Base-by-base conservation (phyloP, 2,329 filamentous ascomycete genomes). In the Ophiosphaerella narmari region DNA sequence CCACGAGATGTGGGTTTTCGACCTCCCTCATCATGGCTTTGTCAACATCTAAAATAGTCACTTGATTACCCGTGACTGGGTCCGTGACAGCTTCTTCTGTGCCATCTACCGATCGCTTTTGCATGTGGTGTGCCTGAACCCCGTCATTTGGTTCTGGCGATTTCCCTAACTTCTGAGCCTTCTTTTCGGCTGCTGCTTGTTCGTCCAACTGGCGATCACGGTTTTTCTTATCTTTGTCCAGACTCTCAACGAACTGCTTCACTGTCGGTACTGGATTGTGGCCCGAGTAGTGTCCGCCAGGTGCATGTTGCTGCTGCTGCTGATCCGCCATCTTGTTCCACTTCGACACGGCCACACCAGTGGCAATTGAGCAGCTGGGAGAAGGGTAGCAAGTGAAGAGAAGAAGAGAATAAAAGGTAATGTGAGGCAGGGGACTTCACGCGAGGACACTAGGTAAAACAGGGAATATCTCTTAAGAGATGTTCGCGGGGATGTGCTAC, bases 211-310 rank as follows among this genome's bases (percentile, higher is more conserved):
- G 77, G 48, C 81, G 80, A 73, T 96, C 90, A 60, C 91, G 83
- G 7, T 87, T 77, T 62, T 82, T 85, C 77, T 96, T 96, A 60
- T 95, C 86, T 45, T 75, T 78, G 72, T 96, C 92, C 32, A 97
- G 80, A 57, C 83, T 83, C 45, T 89, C 82, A 59, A 96, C 82
- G 59, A 96, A 95, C 71, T 93, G 84, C 68, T 88, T 86, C 59
- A 97, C 88, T 48, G 91, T 96, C 6, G 93, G 93, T 45, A 97
- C 86, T 21, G 89, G 89, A 72, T 96, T 96, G 51, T 74, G 75
- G 43, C 87, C 91, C 26, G 89, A 93, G 78, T 95, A 97, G 70
- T 91, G 88, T 65, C 76, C 77, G 5, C 89, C 86, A 16, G 82
- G 82, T 8, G 73, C 72, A 42, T 67, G 59, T 54, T 77, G 78